Evolutionary conservation across 108 stramenopile species (phyloP).

Genomic region (Conticribra weissflogii): DNA sequence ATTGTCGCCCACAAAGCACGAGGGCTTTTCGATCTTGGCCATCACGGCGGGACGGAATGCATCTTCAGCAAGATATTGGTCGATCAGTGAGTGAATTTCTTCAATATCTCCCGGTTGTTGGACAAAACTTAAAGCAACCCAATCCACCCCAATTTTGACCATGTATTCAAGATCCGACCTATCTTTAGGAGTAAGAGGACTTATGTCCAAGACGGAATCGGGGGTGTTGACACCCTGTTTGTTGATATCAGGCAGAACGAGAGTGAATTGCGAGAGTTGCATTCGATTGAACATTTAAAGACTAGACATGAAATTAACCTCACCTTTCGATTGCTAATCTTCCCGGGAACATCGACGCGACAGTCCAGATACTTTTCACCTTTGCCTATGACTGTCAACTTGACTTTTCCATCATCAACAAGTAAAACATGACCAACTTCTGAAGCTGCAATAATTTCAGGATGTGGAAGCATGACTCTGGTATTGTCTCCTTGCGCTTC

Average conservation of each 20-base stretch:
- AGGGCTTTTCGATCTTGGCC: slow-evolving; percentile 87
- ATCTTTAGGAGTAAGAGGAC: slow-evolving; percentile 86
- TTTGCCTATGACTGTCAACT: slow-evolving; percentile 71
- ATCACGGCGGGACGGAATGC: slow-evolving; percentile 63
- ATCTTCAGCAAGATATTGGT: slow-evolving; percentile 44
- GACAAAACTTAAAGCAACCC: slow-evolving; percentile 83
- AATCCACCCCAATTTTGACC: slow-evolving; percentile 72
- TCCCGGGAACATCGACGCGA: slow-evolving; percentile 78
- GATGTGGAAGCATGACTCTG: slow-evolving; percentile 84
- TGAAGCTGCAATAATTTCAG: slow-evolving; percentile 75
- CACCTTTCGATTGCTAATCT: slow-evolving; percentile 79
- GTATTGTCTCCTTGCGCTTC: slow-evolving; percentile 60
- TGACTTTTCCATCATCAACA: slow-evolving; percentile 90
- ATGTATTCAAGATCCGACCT: slow-evolving; percentile 83
- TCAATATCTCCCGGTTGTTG: slow-evolving; percentile 75
- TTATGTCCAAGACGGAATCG: slow-evolving; percentile 77
- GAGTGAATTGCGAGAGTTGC: too few relatives aligned
- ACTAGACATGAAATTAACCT: slow-evolving; percentile 5
- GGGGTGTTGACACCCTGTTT: slow-evolving; percentile 87
- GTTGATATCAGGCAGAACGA: too few relatives aligned
- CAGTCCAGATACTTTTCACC: slow-evolving; percentile 73
- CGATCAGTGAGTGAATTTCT: slow-evolving; percentile 61
- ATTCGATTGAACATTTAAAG: too few relatives aligned
- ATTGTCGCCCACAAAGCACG: slow-evolving; percentile 61
- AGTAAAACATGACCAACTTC: slow-evolving; percentile 70